These are phyloP conservation scores for Trichocomaceae sp. DNA, from an alignment of 2,329 filamentous ascomycete species.

Conservation along the genomic window DNA sequence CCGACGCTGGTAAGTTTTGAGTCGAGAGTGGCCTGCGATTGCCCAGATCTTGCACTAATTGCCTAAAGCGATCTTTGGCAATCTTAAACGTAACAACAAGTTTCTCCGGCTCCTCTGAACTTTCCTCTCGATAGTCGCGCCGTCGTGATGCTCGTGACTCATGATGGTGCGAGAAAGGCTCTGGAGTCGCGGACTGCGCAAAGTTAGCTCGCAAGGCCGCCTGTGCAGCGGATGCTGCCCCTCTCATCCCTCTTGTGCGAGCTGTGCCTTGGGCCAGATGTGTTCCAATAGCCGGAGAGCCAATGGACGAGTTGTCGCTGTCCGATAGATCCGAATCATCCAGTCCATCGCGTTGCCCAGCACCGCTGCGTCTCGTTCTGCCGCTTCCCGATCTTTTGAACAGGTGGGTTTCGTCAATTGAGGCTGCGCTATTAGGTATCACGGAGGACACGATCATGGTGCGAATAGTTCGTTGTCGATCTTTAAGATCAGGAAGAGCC, in stretches of 20 bases:
- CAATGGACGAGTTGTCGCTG: slow-evolving; percentile 77
- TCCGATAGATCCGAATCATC: slow-evolving; percentile 88
- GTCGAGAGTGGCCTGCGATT: slow-evolving; percentile 30
- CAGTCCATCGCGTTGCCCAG: slow-evolving; percentile 51
- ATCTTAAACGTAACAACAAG: slow-evolving; percentile 71
- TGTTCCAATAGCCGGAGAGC: slow-evolving; percentile 74
- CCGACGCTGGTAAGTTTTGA: slow-evolving; percentile 35
- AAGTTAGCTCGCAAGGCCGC: slow-evolving; percentile 71
- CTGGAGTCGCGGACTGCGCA: slow-evolving; percentile 82
- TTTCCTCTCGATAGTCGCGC: slow-evolving; percentile 70
- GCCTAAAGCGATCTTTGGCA: slow-evolving; percentile 62
- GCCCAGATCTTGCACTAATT: slow-evolving; percentile 54
- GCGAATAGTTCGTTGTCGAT: slow-evolving; percentile 85
- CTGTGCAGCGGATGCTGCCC: slow-evolving; percentile 78
- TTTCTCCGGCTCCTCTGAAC: slow-evolving; percentile 61
- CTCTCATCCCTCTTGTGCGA: slow-evolving; percentile 79
- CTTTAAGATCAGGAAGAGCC: slow-evolving; percentile 89
- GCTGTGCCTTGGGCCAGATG: slow-evolving; percentile 65
- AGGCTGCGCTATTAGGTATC: slow-evolving; percentile 74
- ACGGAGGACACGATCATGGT: slow-evolving; percentile 89
- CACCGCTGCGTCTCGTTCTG: slow-evolving; percentile 51
- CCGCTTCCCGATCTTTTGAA: slow-evolving; percentile 69
- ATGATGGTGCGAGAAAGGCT: slow-evolving; percentile 56
- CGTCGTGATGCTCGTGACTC: slow-evolving; percentile 62
- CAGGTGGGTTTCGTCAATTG: slow-evolving; percentile 75